A percentile compares a stretch with the other conserved stretches of the same genome.
These are phyloP conservation scores for Scheffersomyces quercinus DNA, from an alignment of 1,139 yeast genomes.

Conservation along the genomic window DNA sequence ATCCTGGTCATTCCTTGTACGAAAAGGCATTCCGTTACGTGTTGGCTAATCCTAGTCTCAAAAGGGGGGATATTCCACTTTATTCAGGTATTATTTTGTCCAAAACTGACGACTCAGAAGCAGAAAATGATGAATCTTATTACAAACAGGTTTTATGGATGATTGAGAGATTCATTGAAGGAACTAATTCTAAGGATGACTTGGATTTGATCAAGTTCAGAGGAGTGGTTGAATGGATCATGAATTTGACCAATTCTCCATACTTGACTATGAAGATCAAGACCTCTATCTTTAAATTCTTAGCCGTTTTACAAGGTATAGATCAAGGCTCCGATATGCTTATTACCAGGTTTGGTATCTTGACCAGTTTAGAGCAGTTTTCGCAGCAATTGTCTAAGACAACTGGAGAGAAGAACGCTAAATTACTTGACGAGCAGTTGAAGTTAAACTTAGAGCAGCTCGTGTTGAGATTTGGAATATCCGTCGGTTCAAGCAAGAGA, in stretches of 20 bases:
- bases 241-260: conserved; percentile 56
- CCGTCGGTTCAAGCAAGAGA: conserved; percentile 52
- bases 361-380: conserved; percentile 51
- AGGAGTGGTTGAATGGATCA: conserved; percentile 66
- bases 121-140: conserved; percentile 50
- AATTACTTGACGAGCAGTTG: conserved; percentile 32
- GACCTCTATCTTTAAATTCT: conserved; percentile 38
- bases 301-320: conserved; percentile 53
- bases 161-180: conserved; percentile 47
- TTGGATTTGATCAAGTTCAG: conserved; percentile 50
- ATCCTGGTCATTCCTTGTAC: conserved; percentile 73
- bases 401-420: conserved; percentile 11
- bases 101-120: conserved; percentile 31
- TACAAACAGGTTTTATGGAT: conserved; percentile 69
- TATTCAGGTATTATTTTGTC: conserved; percentile 45
- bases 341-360: conserved; percentile 61
- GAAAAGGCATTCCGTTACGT: conserved; percentile 67
- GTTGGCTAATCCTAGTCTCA: conserved; percentile 56
- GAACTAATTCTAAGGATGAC: conserved; percentile 50
- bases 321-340: conserved; percentile 64
- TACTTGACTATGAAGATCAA: conserved; percentile 42
- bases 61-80: conserved; percentile 64
- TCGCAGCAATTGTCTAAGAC: conserved; percentile 14
- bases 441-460: conserved; percentile 48
- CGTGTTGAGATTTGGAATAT: conserved; percentile 43